Conservation (phyloP, 2,329 filamentous ascomycete species). For the Talaromyces marneffei region DNA sequence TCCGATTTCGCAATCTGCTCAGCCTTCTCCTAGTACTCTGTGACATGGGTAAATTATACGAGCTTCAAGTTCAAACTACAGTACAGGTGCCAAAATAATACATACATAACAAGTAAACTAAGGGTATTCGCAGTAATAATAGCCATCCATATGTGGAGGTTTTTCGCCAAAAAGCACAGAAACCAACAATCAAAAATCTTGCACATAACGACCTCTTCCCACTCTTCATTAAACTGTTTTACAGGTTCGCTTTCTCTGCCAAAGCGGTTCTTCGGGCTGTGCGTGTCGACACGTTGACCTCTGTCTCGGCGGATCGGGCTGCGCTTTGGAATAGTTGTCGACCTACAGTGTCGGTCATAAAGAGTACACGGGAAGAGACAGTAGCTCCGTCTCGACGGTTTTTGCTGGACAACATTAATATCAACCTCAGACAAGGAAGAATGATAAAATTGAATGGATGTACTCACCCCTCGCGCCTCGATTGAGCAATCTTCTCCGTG, state of each 20-base stretch:
- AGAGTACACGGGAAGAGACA: conserved; percentile 73
- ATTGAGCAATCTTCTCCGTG: conserved; percentile 77
- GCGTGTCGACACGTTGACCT: conserved; percentile 30
- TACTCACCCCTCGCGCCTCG: conserved; percentile 67
- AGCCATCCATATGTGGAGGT: neutral
- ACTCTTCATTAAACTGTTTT: neutral
- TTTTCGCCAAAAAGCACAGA: neutral
- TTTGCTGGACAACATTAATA: conserved; percentile 49
- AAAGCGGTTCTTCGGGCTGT: conserved; percentile 35
- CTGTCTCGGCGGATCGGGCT: conserved; percentile 21
- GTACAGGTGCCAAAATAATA: neutral
- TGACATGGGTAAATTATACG: conserved; percentile 20
- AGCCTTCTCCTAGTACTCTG: conserved; percentile 22
- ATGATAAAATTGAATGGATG: neutral
- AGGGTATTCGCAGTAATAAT: neutral
- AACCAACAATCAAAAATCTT: neutral
- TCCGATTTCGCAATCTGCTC: conserved; percentile 27
- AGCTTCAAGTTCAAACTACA: neutral
- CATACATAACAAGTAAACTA: neutral
- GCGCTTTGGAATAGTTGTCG: conserved; percentile 54
- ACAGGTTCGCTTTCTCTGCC: conserved; percentile 27
- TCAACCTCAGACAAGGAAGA: neutral
- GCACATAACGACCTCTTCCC: neutral
- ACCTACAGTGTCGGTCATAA: conserved; percentile 69
- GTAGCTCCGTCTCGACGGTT: conserved; percentile 90